Percentiles rank a stretch among this genome's conserved stretches.
phyloP scores from a whole-genome alignment of 805 yeast genomes.

The Kodamaea jinghongensis region DNA sequence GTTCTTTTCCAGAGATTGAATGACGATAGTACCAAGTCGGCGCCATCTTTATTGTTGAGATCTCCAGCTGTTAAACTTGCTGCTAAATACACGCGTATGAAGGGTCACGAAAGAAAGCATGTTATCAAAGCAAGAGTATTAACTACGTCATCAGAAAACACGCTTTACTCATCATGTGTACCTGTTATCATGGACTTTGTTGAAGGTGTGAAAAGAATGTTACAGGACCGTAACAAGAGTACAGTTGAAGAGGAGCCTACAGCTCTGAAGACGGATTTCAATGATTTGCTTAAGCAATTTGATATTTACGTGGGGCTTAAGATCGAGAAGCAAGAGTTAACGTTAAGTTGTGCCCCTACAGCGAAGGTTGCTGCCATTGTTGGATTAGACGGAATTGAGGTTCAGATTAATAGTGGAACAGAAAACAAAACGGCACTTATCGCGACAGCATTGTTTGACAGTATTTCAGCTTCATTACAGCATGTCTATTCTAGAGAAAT shows the following conservation, averaged over 20 bases:
- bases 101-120: slow-evolving; percentile 39
- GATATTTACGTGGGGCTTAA: slow-evolving; percentile 62
- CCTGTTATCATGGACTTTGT: slow-evolving; percentile 68
- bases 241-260: neutral
- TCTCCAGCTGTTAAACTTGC: slow-evolving; percentile 72
- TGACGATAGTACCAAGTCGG: slow-evolving; percentile 31
- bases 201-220: slow-evolving; percentile 46
- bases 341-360: slow-evolving; percentile 87
- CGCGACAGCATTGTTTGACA: slow-evolving; percentile 48
- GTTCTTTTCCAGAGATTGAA: slow-evolving; percentile 48
- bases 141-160: slow-evolving; percentile 71
- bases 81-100: slow-evolving; percentile 48
- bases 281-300: slow-evolving; percentile 46
- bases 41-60: slow-evolving; percentile 57
- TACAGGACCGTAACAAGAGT: slow-evolving; percentile 24
- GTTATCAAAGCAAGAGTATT: slow-evolving; percentile 49
- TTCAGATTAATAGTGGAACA: slow-evolving; percentile 52
- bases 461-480: slow-evolving; percentile 69
- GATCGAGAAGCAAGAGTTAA: slow-evolving; percentile 70
- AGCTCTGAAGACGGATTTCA: slow-evolving; percentile 28
- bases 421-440: slow-evolving; percentile 39
- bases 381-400: slow-evolving; percentile 63
- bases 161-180: slow-evolving; percentile 68
- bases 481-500: slow-evolving; percentile 89
- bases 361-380: slow-evolving; percentile 90